Evolutionary conservation across 2,329 filamentous ascomycete genomes (phyloP).

Genomic region (Diaporthe citri): DNA sequence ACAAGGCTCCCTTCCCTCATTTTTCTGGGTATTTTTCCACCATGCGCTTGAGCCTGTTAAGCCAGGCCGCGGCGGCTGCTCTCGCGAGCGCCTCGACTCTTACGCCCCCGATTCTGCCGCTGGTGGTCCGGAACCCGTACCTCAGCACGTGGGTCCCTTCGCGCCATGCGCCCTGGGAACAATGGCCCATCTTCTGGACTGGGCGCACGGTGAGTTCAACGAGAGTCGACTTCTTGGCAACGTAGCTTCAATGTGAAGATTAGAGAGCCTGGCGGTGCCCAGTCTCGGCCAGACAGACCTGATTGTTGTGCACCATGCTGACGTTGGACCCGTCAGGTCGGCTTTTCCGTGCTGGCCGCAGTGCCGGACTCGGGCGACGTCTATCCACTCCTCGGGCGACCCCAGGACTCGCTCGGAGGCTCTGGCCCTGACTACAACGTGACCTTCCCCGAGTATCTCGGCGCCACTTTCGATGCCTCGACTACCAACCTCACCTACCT

Average conservation of each 20-base stretch:
- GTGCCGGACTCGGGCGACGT: slow-evolving; percentile 57
- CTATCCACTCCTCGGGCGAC: slow-evolving; percentile 64
- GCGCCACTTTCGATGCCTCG: slow-evolving; percentile 62
- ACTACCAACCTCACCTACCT: slow-evolving; percentile 63
- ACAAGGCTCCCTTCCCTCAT: not conserved
- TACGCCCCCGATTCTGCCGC: slow-evolving; percentile 67
- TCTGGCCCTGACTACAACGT: slow-evolving; percentile 53
- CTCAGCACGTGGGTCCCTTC: slow-evolving; percentile 73
- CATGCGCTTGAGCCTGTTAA: slow-evolving; percentile 49
- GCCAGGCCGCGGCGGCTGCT: slow-evolving; percentile 52
- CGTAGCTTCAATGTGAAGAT: slow-evolving; percentile 4
- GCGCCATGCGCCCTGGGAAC: slow-evolving; percentile 80
- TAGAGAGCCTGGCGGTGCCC: not conserved
- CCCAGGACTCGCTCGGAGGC: slow-evolving; percentile 60
- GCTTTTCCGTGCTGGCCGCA: slow-evolving; percentile 63
- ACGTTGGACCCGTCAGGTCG: slow-evolving; percentile 51
- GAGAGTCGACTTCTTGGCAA: not conserved
- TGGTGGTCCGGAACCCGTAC: slow-evolving; percentile 72
- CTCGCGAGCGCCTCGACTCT: slow-evolving; percentile 63
- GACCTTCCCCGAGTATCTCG: slow-evolving; percentile 57
- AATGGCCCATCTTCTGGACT: slow-evolving; percentile 78
- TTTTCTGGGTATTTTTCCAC: slow-evolving; percentile 19
- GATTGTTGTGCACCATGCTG: slow-evolving; percentile 7
- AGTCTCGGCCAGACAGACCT: not conserved
- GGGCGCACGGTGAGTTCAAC: slow-evolving; percentile 47